A percentile compares a stretch with the other conserved stretches of the same genome.
phyloP scores from a whole-genome alignment of 495 filamentous ascomycete species.

The Aspergillus sclerotiicarbonarius region DNA sequence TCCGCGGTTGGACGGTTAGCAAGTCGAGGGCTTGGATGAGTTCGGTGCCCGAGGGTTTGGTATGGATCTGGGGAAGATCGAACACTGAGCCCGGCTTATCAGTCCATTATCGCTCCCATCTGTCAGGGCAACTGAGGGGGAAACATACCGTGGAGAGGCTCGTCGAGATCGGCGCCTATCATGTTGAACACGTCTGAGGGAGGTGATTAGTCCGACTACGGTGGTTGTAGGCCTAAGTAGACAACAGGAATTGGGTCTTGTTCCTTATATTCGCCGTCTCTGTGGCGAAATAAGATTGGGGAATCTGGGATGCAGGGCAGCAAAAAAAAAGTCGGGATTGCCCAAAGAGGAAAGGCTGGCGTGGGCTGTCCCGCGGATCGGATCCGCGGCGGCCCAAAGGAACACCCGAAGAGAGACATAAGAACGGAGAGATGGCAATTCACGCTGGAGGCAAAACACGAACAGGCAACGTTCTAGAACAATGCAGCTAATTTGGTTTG shows the following conservation, averaged over 20 bases:
- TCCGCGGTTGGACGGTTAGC: constrained; percentile 42
- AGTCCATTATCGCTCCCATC: constrained; percentile 32
- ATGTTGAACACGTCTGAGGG: constrained; percentile 25
- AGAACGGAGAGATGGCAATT: constrained; percentile 3
- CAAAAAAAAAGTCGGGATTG: constrained; percentile 33
- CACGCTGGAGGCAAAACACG: background rate
- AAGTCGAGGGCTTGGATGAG: constrained; percentile 44
- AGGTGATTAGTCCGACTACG: constrained; percentile 6
- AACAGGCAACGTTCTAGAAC: constrained; percentile 6
- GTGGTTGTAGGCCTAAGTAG: background rate
- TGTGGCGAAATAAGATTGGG: constrained; percentile 22
- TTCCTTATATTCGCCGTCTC: constrained; percentile 12
- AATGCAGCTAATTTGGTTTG: constrained; percentile 10
- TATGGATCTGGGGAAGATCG: constrained; percentile 54
- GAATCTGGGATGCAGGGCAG: constrained; percentile 15
- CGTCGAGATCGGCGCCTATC: constrained; percentile 38
- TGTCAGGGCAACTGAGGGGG: constrained; percentile 12
- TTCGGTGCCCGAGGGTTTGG: constrained; percentile 45
- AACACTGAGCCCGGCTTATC: constrained; percentile 48
- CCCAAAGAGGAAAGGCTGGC: constrained; percentile 42
- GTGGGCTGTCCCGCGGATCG: constrained; percentile 33
- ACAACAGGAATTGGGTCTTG: background rate
- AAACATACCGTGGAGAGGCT: constrained; percentile 45
- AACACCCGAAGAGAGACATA: constrained; percentile 10
- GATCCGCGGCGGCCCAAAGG: constrained; percentile 15